phyloP scores from a whole-genome alignment of 2,329 filamentous ascomycete genomes.

The Aspergillus sp. region DNA sequence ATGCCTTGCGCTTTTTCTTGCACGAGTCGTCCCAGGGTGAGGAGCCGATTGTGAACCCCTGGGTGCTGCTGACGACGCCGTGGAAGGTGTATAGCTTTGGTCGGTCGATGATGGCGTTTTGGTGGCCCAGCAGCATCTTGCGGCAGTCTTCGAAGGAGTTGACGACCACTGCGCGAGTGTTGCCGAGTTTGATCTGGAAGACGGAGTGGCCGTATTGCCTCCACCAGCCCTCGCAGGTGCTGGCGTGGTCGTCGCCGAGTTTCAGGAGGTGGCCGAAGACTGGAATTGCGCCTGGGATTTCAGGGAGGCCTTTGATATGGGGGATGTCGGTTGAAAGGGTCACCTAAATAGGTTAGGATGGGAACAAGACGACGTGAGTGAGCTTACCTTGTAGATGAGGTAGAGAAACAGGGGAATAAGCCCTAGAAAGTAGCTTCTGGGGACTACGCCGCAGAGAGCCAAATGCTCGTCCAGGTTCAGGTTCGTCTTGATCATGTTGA shows the following conservation, averaged over 20 bases:
- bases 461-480: no score
- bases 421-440: no score
- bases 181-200: slow-evolving; percentile 52
- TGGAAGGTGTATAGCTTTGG: slow-evolving; percentile 76
- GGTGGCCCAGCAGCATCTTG: slow-evolving; percentile 68
- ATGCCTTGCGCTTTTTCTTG: slow-evolving; percentile 69
- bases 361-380: no score
- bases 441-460: no score
- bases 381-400: not conserved
- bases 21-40: slow-evolving; percentile 76
- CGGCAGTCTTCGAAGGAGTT: slow-evolving; percentile 71
- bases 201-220: slow-evolving; percentile 56
- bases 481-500: no score
- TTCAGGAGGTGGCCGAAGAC: slow-evolving; percentile 60
- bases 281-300: slow-evolving; percentile 55
- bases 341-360: no score
- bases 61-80: slow-evolving; percentile 67
- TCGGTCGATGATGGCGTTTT: slow-evolving; percentile 70
- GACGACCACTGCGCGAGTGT: slow-evolving; percentile 64
- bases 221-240: slow-evolving; percentile 53
- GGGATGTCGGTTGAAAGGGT: slow-evolving; percentile 49
- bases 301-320: slow-evolving; percentile 57
- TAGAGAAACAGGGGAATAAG: not conserved
- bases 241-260: slow-evolving; percentile 56
- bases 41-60: slow-evolving; percentile 75